These are phyloP conservation scores for Populus euphratica DNA, from an alignment of 345 rosid species.

Conservation along the genomic window DNA sequence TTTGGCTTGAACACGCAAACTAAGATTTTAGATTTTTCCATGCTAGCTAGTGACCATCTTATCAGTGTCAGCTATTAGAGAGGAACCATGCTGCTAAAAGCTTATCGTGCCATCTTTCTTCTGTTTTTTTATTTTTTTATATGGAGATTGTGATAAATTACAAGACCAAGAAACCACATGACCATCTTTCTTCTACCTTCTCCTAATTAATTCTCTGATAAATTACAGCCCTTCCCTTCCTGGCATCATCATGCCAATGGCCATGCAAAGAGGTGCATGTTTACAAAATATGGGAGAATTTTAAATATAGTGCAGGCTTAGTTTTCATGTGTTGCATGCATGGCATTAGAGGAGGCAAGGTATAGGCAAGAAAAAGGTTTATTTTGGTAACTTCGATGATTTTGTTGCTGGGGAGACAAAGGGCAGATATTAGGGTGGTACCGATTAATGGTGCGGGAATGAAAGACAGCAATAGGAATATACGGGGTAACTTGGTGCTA, in stretches of 20 bases:
- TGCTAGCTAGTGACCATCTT: conserved; percentile 32
- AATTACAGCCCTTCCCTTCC: background rate
- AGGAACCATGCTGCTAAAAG: background rate
- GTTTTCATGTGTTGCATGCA: conserved; percentile 10
- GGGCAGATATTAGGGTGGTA: conserved; percentile 59
- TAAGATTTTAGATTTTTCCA: conserved; percentile 2
- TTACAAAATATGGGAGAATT: too few relatives aligned
- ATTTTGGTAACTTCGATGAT: conserved; percentile 46
- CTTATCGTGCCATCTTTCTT: background rate
- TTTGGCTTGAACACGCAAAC: conserved; percentile 40
- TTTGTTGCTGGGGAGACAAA: conserved; percentile 69
- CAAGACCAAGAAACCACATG: too few relatives aligned
- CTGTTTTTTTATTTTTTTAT: background rate
- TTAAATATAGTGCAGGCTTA: too few relatives aligned
- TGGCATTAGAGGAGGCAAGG: conserved; percentile 48
- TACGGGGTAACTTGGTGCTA: conserved; percentile 26
- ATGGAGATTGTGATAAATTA: too few relatives aligned
- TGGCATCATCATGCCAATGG: too few relatives aligned
- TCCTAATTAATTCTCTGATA: too few relatives aligned
- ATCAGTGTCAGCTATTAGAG: conserved; percentile 35
- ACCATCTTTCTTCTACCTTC: background rate
- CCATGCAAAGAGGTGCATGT: too few relatives aligned
- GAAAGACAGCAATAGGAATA: conserved; percentile 36
- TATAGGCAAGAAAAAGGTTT: conserved; percentile 28
- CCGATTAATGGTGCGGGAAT: conserved; percentile 27